A percentile compares a stretch with the other conserved stretches of the same genome.
Evolutionary conservation across 352 stramenopile genomes (phyloP).

Genomic region (Globisporangium paddicum): DNA sequence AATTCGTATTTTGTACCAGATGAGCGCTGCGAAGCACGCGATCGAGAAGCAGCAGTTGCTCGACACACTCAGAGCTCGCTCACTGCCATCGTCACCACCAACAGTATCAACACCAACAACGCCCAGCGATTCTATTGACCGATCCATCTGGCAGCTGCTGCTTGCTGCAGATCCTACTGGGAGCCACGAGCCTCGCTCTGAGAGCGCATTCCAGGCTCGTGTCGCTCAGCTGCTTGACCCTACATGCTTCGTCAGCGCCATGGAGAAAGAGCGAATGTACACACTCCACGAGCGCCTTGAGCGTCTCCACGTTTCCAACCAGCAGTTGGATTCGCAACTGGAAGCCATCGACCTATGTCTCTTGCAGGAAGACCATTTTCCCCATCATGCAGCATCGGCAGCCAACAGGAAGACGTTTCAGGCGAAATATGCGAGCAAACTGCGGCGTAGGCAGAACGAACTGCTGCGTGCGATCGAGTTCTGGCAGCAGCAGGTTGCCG

Average conservation of each 20-base stretch:
- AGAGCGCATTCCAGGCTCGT: neutral
- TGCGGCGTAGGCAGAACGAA: constrained; percentile 23
- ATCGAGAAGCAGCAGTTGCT: constrained; percentile 14
- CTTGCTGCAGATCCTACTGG: constrained; percentile 5
- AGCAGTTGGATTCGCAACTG: constrained; percentile 22
- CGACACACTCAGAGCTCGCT: neutral
- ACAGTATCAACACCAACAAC: constrained; percentile 1
- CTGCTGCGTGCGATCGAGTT: constrained; percentile 16
- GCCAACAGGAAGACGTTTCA: constrained; percentile 15
- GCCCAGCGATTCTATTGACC: too few relatives aligned
- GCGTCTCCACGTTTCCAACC: constrained; percentile 11
- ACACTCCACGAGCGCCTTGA: constrained; percentile 26
- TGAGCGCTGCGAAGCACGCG: constrained; percentile 15
- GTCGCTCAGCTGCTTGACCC: constrained; percentile 12
- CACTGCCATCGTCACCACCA: neutral
- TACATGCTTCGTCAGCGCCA: neutral
- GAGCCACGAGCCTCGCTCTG: neutral
- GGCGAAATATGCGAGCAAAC: constrained; percentile 30
- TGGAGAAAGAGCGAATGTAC: constrained; percentile 11
- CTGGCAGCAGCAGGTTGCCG: constrained; percentile 28
- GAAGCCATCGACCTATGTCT: constrained; percentile 32
- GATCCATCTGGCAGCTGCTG: constrained; percentile 22
- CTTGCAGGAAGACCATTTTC: constrained; percentile 21
- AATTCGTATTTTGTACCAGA: constrained; percentile 16
- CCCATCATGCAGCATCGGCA: constrained; percentile 7